phyloP scores from a whole-genome alignment of 352 stramenopile genomes.

The Peronosclerospora sorghi region DNA sequence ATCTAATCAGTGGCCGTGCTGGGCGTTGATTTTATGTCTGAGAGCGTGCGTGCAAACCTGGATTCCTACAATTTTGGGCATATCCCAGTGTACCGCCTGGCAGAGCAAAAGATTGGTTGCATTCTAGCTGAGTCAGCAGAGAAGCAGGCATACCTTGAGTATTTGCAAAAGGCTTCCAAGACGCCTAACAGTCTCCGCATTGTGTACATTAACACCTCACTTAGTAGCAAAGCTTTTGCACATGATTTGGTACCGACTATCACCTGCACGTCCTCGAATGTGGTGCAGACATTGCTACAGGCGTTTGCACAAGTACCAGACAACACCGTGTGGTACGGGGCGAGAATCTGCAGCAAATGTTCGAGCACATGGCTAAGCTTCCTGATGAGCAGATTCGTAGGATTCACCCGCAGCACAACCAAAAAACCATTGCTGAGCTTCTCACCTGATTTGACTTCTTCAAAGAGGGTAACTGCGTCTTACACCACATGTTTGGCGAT shows the following conservation, averaged over 20 bases:
- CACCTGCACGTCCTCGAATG: slow-evolving; percentile 94
- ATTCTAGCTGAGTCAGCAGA: slow-evolving; percentile 92
- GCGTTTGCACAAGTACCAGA: slow-evolving; percentile 86
- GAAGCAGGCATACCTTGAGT: slow-evolving; percentile 87
- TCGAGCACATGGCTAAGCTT: slow-evolving; percentile 71
- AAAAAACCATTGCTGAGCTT: slow-evolving; percentile 66
- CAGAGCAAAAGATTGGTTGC: slow-evolving; percentile 89
- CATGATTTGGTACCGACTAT: slow-evolving; percentile 92
- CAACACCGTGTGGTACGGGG: slow-evolving; percentile 89
- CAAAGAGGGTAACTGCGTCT: slow-evolving; percentile 93
- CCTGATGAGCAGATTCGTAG: slow-evolving; percentile 71
- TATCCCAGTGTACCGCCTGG: slow-evolving; percentile 92
- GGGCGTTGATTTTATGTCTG: slow-evolving; percentile 97
- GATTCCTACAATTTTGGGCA: slow-evolving; percentile 85
- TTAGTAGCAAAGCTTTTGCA: slow-evolving; percentile 92
- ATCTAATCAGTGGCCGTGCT: slow-evolving; percentile 89
- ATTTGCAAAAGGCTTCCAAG: slow-evolving; percentile 84
- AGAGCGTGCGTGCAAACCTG: slow-evolving; percentile 90
- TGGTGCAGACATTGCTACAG: slow-evolving; percentile 93
- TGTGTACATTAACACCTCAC: slow-evolving; percentile 97
- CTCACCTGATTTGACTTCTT: slow-evolving; percentile 90
- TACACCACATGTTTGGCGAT: slow-evolving; percentile 97
- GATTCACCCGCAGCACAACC: slow-evolving; percentile 81
- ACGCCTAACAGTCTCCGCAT: slow-evolving; percentile 90
- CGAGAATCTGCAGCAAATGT: slow-evolving; percentile 92